Evolutionary conservation across 306 rosid species (phyloP).

Genomic region (Rosa lucieae): DNA sequence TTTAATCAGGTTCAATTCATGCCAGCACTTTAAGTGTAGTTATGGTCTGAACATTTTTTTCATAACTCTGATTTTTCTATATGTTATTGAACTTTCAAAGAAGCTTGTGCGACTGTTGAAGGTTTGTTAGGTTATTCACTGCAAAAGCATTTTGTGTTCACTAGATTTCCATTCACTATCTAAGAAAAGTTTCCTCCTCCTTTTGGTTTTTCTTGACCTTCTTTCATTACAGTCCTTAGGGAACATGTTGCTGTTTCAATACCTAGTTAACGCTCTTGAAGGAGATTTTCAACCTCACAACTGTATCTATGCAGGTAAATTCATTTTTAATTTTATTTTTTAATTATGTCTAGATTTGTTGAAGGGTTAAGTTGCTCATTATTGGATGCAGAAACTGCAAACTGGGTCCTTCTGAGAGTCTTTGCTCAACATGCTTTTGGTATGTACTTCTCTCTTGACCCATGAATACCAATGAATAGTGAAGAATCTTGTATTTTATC

Average conservation of each 20-base stretch:
- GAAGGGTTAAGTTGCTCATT: slow-evolving; percentile 29
- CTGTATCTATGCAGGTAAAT: slow-evolving; percentile 46
- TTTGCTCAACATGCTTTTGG: slow-evolving; percentile 70
- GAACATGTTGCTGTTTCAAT: slow-evolving; percentile 72
- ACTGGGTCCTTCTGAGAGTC: slow-evolving; percentile 77
- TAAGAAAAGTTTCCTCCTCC: not conserved
- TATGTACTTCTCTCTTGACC: slow-evolving; percentile 33
- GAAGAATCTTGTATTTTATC: slow-evolving; percentile 23
- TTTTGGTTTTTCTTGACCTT: slow-evolving; percentile 21
- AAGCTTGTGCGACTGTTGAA: no score
- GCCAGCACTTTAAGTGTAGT: no score
- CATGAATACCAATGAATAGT: slow-evolving; percentile 19
- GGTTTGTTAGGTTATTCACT: not conserved
- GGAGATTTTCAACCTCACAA: slow-evolving; percentile 69
- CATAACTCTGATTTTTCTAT: no score
- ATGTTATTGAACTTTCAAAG: no score
- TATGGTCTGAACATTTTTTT: no score
- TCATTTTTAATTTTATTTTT: slow-evolving; percentile 18
- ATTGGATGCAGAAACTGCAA: slow-evolving; percentile 54
- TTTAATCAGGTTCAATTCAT: no score
- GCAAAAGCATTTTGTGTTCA: not conserved
- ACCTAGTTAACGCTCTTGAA: slow-evolving; percentile 69
- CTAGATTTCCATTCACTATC: not conserved
- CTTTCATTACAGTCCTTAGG: slow-evolving; percentile 56
- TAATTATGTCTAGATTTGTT: slow-evolving; percentile 4